Conservation (phyloP, 805 yeast species). For the Hanseniaspora taiwanica region DNA sequence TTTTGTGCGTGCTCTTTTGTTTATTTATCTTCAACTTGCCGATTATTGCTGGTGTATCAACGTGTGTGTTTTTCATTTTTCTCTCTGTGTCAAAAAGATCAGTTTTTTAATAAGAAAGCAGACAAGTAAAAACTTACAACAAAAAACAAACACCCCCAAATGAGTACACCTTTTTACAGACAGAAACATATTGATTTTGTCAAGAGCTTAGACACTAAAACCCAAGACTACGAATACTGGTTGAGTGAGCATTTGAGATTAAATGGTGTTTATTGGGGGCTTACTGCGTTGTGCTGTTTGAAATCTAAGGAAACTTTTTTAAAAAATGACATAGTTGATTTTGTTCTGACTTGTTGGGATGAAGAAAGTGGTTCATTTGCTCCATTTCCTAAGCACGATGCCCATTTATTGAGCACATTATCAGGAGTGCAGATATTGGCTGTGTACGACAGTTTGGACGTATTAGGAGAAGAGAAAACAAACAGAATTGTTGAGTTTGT, state of each 20-base stretch:
- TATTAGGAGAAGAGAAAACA: constrained; percentile 21
- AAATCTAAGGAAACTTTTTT: constrained; percentile 43
- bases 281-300: constrained; percentile 57
- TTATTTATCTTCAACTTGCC: too few relatives aligned
- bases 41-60: too few relatives aligned
- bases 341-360: constrained; percentile 56
- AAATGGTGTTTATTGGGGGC: constrained; percentile 94
- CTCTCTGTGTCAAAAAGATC: too few relatives aligned
- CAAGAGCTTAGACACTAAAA: constrained; percentile 37
- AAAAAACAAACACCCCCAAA: neutral
- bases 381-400: constrained; percentile 79
- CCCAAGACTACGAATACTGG: constrained; percentile 68
- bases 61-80: too few relatives aligned
- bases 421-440: constrained; percentile 75
- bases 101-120: too few relatives aligned
- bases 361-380: constrained; percentile 66
- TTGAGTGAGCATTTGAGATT: constrained; percentile 77
- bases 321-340: constrained; percentile 49
- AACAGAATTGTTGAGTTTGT: constrained; percentile 27
- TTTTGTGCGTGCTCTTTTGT: too few relatives aligned
- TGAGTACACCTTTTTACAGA: constrained; percentile 11
- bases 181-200: constrained; percentile 51
- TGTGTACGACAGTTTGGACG: constrained; percentile 47
- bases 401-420: constrained; percentile 72
- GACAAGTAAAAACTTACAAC: neutral